Evolutionary conservation across 805 yeast genomes (phyloP).

Genomic region (Candida fluviatilis): DNA sequence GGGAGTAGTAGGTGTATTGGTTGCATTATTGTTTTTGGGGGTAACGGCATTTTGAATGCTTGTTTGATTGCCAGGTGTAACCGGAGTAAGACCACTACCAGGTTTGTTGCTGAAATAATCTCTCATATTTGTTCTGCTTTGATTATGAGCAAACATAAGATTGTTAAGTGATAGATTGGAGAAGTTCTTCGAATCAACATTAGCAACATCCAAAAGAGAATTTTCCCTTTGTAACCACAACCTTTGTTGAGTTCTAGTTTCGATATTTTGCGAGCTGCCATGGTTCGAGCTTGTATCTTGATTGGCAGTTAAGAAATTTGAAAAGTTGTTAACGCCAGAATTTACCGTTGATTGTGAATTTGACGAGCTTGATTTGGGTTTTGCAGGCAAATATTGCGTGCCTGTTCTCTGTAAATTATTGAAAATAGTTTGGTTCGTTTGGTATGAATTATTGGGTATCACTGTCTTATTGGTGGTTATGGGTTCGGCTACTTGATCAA

Average conservation of each 20-base stretch:
- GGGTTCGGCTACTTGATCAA: conserved; percentile 26
- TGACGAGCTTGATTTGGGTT: conserved; percentile 6
- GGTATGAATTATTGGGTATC: conserved; percentile 35
- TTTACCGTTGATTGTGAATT: conserved; percentile 7
- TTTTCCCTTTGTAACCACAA: conserved; percentile 82
- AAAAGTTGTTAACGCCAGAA: conserved; percentile 26
- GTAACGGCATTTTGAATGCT: not conserved
- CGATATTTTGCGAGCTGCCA: conserved; percentile 18
- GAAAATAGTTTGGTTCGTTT: conserved; percentile 39
- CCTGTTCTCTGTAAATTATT: conserved; percentile 38
- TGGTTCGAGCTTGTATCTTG: conserved; percentile 8
- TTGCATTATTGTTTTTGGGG: conserved; percentile 2
- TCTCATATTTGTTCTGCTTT: conserved; percentile 17
- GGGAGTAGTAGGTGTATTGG: conserved; percentile 4
- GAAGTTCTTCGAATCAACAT: conserved; percentile 26
- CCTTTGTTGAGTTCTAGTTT: conserved; percentile 77
- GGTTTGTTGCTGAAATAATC: conserved; percentile 8
- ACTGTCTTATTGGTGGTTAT: conserved; percentile 28
- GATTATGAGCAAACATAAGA: conserved; percentile 34
- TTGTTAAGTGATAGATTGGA: conserved; percentile 37
- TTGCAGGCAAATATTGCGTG: conserved; percentile 26
- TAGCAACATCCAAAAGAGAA: conserved; percentile 55
- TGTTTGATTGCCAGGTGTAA: conserved; percentile 3
- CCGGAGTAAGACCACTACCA: conserved; percentile 8
- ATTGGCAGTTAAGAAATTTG: conserved; percentile 21